A percentile compares a stretch with the other conserved stretches of the same genome.
These are phyloP conservation scores for Colletotrichum aenigma DNA, from an alignment of 2,329 filamentous ascomycete genomes.

Conservation along the genomic window DNA sequence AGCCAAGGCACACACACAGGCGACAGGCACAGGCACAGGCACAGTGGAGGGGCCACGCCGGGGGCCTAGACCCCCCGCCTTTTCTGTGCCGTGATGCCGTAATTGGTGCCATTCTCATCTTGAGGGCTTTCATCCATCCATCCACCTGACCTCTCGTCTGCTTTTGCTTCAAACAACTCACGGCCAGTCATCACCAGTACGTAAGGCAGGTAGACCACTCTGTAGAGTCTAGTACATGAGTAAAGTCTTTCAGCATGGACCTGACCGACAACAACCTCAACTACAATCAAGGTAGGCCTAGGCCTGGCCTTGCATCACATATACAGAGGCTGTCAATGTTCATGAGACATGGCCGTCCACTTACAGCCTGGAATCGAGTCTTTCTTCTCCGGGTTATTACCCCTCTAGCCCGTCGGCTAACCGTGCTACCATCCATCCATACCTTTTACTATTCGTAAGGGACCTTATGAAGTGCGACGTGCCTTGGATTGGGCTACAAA, in stretches of 20 bases:
- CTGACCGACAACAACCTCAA: background rate
- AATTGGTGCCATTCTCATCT: slow-evolving; percentile 3
- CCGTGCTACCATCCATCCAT: background rate
- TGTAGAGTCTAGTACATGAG: background rate
- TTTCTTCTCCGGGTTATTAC: background rate
- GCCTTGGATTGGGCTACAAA: background rate
- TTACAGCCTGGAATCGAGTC: background rate
- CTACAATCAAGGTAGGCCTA: background rate
- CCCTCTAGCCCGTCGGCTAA: background rate
- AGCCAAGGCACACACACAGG: background rate
- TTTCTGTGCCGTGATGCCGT: slow-evolving; percentile 14
- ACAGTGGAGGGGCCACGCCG: background rate
- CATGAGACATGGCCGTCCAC: background rate
- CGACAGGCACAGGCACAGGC: background rate
- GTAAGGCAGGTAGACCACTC: background rate
- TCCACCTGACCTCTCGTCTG: background rate
- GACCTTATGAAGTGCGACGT: background rate
- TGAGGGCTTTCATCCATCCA: background rate
- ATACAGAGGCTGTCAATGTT: background rate
- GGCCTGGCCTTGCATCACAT: background rate
- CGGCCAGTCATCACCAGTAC: background rate
- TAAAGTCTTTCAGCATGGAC: background rate
- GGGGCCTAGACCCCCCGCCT: slow-evolving; percentile 10
- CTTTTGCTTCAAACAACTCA: background rate
- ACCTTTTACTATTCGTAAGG: background rate